Evolutionary conservation across 2,329 filamentous ascomycete genomes (phyloP), one percentile per base, ranked within the genome.

Genomic region (Fulvia fulva): DNA sequence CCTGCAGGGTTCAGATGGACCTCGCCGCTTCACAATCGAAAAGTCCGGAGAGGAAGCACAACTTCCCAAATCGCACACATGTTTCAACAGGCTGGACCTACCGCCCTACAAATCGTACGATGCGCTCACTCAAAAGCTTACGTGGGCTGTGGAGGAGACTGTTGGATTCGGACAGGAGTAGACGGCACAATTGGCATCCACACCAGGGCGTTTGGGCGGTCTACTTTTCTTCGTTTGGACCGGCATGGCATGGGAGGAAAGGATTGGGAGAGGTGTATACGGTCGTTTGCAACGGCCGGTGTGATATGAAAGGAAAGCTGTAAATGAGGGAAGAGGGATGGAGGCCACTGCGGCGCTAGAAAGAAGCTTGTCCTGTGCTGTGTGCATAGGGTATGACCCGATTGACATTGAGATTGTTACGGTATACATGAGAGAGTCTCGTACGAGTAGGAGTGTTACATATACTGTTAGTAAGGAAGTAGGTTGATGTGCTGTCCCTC

Each of bases 151-250:
- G 56, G 94, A 99, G 78, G 94, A 99, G 80, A 99, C 94, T 0
- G 92, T 99, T 81, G 94, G 94, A 62, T 99, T 99, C 74, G 94
- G 94, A 65, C 94, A 99, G 79, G 94, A 99, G 80, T 99, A 91
- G 53, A 47, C 26, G 34, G 49, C n/a, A 51, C 49, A 41, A n/a
- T 5, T 41, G 37, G 14, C 37, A 41, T 41, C 14, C 37, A 41
- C n/a, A 41, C 9, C 37, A 41, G 37, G 37, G 37, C 34, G 37
- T 19, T 41, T 7, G 14, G 12, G 37, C n/a, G 37, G 37, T n/a
- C 14, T 6, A 2, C 16, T 19, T 41, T 41, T 19, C 37, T 19
- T 16, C 37, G 14, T 19, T 19, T 19, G 37, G 37, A 41, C 37
- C 19, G 37, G 37, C 37, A 41, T 41, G 37, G 37, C n/a, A 19